phyloP scores from a whole-genome alignment of 768 basidiomycete genomes.

The Pulveroboletus sp. region DNA sequence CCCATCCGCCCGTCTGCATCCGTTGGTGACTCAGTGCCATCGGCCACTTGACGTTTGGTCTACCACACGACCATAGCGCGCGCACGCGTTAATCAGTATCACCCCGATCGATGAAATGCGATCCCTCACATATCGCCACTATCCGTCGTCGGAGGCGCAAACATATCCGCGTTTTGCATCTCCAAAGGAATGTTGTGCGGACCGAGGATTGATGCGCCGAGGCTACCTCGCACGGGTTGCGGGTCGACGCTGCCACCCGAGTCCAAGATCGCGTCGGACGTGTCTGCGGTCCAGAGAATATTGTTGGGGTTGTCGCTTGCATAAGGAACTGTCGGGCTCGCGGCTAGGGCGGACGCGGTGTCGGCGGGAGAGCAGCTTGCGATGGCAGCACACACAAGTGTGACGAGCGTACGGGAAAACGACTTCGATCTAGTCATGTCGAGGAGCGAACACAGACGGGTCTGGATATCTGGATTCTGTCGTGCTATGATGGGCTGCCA shows the following conservation, averaged over 20 bases:
- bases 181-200: conserved; percentile 54
- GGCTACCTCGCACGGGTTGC: conserved; percentile 39
- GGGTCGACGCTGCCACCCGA: conserved; percentile 22
- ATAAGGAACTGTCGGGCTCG: conserved; percentile 40
- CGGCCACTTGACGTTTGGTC: conserved; percentile 55
- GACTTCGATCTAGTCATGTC: conserved; percentile 4
- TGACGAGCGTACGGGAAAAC: background rate
- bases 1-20: conserved; percentile 58
- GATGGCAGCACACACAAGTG: conserved; percentile 5
- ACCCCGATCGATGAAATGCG: too few relatives aligned
- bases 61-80: conserved; percentile 8
- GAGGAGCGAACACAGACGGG: too few relatives aligned
- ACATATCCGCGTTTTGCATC: conserved; percentile 51
- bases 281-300: conserved; percentile 36
- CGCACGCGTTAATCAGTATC: too few relatives aligned
- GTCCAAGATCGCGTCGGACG: too few relatives aligned
- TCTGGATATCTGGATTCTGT: too few relatives aligned
- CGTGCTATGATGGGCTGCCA: too few relatives aligned
- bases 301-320: conserved; percentile 42
- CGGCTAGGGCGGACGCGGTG: background rate
- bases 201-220: conserved; percentile 49
- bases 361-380: conserved; percentile 1
- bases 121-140: conserved; percentile 43
- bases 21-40: conserved; percentile 56
- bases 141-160: conserved; percentile 63